phyloP scores from a whole-genome alignment of 2,329 filamentous ascomycete species.

The Colletotrichum sublineola region DNA sequence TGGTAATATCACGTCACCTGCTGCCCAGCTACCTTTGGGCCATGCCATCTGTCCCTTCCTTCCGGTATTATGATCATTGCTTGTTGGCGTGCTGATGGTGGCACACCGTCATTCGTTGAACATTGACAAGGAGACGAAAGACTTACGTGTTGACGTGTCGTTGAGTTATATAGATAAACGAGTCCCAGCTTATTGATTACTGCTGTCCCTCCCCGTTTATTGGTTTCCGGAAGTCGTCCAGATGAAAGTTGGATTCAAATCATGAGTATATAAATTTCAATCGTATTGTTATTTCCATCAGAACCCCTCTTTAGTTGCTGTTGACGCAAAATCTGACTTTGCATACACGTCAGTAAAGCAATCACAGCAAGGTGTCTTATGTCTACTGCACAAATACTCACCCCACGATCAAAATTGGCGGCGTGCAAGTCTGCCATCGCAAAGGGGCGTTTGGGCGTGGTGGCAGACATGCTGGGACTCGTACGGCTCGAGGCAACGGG shows the following conservation, averaged over 20 bases:
- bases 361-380: neutral
- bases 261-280: neutral
- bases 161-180: neutral
- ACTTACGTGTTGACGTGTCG: neutral
- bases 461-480: conserved; percentile 41
- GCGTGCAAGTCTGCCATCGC: neutral
- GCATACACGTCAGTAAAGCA: neutral
- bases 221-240: neutral
- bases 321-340: neutral
- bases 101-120: neutral
- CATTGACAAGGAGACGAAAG: neutral
- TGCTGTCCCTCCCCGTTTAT: neutral
- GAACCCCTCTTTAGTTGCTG: neutral
- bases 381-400: neutral
- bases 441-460: conserved; percentile 19
- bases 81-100: neutral
- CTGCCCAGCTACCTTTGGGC: too few relatives aligned
- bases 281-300: too few relatives aligned
- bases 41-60: neutral
- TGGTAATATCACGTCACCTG: neutral
- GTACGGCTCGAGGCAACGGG: conserved; percentile 42
- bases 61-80: neutral
- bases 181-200: neutral
- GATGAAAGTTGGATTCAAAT: neutral
- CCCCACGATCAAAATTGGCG: neutral